Base-by-base conservation (phyloP, 192 early-diverging fungal species). In the Linnemannia schmuckeri region DNA sequence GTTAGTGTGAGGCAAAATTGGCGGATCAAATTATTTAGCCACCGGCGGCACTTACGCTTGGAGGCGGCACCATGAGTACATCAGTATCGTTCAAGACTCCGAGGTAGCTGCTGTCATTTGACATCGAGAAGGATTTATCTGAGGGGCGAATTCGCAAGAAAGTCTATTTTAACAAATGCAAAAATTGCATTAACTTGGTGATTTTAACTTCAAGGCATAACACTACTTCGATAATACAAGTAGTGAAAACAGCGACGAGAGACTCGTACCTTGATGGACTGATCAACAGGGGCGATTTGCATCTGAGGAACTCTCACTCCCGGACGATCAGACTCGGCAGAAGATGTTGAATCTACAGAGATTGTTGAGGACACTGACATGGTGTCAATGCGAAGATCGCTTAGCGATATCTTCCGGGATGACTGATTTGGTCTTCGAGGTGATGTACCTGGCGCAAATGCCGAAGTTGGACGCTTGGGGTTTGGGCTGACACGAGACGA, bases 31-130 rank as follows among this genome's bases (percentile, higher is more conserved):
- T 15, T 66, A 66, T 66, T 35, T 66, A 6, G 8, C 20, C 49
- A 27, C 18, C 0, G 38, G 4, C 13, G 15, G 7, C 1, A 66
- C 74, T 30, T 77, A 78, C 79, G 42, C 47, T 49, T 57, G 78
- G 88, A 12, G 91, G 89, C 8, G 91, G 90, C 0, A 75, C 88
- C 91, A 92, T 88, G 47, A 76, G 74, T 10, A 92, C 80, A 70
- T 89, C 88, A 9, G 57, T 78, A 42, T 89, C 83, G 77, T 82
- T 82, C 20, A 83, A 73, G 9, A 90, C 68, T 69, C 85, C 78
- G 12, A 92, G 42, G 54, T 91, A 92, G 35, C 61, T 52, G n/a
- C 75, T 52, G 27, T 38, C 49, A 61, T 57, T 27, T n/a, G 24
- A 17, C 10, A 30, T 66, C 9, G 61, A 66, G 4, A 30, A 66